Conservation (phyloP, 495 filamentous ascomycete genomes). For the Filosporella fistucella region DNA sequence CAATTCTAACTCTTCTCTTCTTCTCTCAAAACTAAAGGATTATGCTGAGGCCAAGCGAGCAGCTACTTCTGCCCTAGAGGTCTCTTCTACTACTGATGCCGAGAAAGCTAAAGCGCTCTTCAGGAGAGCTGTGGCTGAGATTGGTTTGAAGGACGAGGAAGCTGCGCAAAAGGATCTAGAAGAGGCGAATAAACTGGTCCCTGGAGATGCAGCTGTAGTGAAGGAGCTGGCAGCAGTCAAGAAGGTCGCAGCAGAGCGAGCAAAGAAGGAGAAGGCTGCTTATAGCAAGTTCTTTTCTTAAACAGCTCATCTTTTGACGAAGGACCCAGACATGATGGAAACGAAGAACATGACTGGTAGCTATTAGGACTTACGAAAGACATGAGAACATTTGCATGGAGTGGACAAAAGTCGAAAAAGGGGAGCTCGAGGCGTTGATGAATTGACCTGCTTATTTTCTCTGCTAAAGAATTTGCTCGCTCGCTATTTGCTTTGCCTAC, state of each 20-base stretch:
- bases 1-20: slow-evolving; percentile 71
- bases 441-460: too few species aligned
- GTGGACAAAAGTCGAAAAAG: too few species aligned
- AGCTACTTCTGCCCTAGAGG: slow-evolving; percentile 70
- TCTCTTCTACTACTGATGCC: slow-evolving; percentile 58
- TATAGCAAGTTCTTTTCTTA: slow-evolving; percentile 79
- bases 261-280: slow-evolving; percentile 82
- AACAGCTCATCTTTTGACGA: not conserved
- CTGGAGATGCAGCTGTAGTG: slow-evolving; percentile 68
- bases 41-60: slow-evolving; percentile 63
- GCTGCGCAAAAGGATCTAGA: slow-evolving; percentile 73
- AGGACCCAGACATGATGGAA: too few species aligned
- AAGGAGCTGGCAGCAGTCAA: slow-evolving; percentile 74
- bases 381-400: too few species aligned
- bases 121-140: slow-evolving; percentile 69
- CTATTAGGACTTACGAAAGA: too few species aligned
- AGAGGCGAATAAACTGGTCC: slow-evolving; percentile 67
- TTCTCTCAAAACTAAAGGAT: slow-evolving; percentile 74
- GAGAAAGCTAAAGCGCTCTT: slow-evolving; percentile 89
- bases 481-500: too few species aligned
- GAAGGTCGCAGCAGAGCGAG: slow-evolving; percentile 64
- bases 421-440: too few species aligned
- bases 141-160: slow-evolving; percentile 82
- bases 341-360: too few species aligned
- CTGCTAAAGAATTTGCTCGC: too few species aligned